Conservation (phyloP, 1,139 yeast species). For the Spencermartinsiella ligniputridi region DNA sequence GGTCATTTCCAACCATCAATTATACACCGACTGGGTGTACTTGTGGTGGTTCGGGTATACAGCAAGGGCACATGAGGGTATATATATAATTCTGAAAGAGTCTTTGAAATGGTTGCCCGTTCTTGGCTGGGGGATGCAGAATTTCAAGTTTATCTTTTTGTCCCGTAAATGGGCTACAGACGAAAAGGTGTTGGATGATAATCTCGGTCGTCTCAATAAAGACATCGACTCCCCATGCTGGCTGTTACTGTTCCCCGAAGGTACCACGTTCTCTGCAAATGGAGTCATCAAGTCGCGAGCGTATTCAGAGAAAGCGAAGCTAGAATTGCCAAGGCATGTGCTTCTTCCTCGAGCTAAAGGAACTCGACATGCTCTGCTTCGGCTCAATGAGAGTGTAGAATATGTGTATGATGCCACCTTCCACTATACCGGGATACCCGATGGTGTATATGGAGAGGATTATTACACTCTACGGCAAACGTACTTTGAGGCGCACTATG, state of each 20-base stretch:
- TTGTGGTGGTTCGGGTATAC: slow-evolving; percentile 85
- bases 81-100: slow-evolving; percentile 72
- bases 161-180: slow-evolving; percentile 84
- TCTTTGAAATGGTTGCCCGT: slow-evolving; percentile 72
- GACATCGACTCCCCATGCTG: slow-evolving; percentile 38
- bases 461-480: slow-evolving; percentile 60
- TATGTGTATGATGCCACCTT: slow-evolving; percentile 79
- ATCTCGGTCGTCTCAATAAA: slow-evolving; percentile 47
- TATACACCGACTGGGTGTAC: slow-evolving; percentile 91
- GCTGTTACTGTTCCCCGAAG: slow-evolving; percentile 85
- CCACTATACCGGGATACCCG: slow-evolving; percentile 67
- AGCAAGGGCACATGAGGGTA: slow-evolving; percentile 56
- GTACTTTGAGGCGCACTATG: slow-evolving; percentile 68
- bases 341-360: slow-evolving; percentile 83
- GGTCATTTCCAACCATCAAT: slow-evolving; percentile 81
- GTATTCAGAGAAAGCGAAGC: slow-evolving; percentile 48
- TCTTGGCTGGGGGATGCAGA: slow-evolving; percentile 83
- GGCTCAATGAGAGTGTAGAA: slow-evolving; percentile 56
- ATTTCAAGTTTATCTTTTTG: slow-evolving; percentile 73
- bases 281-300: slow-evolving; percentile 56
- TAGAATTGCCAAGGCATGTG: slow-evolving; percentile 52
- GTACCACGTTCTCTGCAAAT: slow-evolving; percentile 73
- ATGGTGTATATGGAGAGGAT: slow-evolving; percentile 71
- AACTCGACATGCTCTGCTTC: slow-evolving; percentile 58
- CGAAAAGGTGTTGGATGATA: slow-evolving; percentile 52